Evolutionary conservation across 2,329 filamentous ascomycete species (phyloP).

Genomic region (Fonsecaea erecta): DNA sequence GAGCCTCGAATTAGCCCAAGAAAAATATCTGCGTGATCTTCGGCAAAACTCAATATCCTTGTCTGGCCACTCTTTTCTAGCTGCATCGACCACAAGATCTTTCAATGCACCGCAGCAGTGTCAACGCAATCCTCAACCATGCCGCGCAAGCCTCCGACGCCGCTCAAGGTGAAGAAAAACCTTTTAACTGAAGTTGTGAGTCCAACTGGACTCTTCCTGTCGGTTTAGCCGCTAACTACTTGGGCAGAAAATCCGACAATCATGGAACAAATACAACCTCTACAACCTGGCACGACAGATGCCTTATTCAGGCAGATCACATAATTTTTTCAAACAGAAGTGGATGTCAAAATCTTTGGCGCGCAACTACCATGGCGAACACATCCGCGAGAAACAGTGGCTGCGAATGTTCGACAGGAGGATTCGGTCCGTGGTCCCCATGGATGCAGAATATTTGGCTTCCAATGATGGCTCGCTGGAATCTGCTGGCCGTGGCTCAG

Average conservation of each 20-base stretch:
- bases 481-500: slow-evolving; percentile 82
- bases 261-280: slow-evolving; percentile 97
- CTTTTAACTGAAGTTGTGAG: slow-evolving; percentile 14
- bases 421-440: slow-evolving; percentile 80
- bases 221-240: slow-evolving; percentile 7
- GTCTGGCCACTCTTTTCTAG: not conserved
- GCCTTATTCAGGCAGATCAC: slow-evolving; percentile 47
- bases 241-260: slow-evolving; percentile 82
- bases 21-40: not conserved
- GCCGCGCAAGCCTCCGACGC: slow-evolving; percentile 52
- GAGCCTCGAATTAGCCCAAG: not conserved
- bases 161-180: slow-evolving; percentile 40
- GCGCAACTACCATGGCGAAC: slow-evolving; percentile 91
- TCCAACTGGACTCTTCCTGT: not conserved
- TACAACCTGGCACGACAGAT: slow-evolving; percentile 75
- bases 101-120: slow-evolving; percentile 12
- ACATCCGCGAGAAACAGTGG: slow-evolving; percentile 92
- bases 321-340: slow-evolving; percentile 98
- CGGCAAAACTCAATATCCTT: slow-evolving; percentile 6
- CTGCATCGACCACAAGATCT: slow-evolving; percentile 8
- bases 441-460: slow-evolving; percentile 81
- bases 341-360: slow-evolving; percentile 85
- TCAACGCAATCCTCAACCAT: slow-evolving; percentile 37
- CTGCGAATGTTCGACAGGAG: slow-evolving; percentile 86
- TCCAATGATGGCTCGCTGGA: slow-evolving; percentile 78